Conservation (phyloP, 2,329 filamentous ascomycete genomes). For the Nemania bipapillata region DNA sequence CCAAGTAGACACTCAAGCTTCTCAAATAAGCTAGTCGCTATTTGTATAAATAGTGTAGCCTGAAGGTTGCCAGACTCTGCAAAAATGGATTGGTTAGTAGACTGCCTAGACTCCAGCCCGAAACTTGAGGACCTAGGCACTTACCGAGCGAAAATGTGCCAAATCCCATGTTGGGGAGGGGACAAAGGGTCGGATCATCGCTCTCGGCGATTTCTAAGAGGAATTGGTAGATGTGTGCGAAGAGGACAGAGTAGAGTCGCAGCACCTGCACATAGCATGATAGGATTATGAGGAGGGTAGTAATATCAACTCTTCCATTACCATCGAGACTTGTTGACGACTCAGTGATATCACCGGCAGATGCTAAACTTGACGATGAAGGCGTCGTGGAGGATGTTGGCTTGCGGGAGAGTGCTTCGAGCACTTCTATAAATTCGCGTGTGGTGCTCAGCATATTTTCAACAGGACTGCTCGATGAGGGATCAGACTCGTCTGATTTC, state of each 20-base stretch:
- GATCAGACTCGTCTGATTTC: not conserved
- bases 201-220: conserved; percentile 4
- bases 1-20: conserved; percentile 9
- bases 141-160: not conserved
- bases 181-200: conserved; percentile 2
- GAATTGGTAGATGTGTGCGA: conserved; percentile 4
- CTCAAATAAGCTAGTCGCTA: conserved; percentile 6
- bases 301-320: not conserved
- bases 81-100: not conserved
- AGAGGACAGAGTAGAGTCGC: conserved; percentile 2
- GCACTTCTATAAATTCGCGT: not conserved
- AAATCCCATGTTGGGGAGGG: not conserved
- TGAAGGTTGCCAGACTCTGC: conserved; percentile 16
- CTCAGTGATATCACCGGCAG: not conserved
- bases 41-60: conserved; percentile 2
- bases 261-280: not conserved
- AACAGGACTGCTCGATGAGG: not conserved
- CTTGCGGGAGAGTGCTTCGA: not conserved
- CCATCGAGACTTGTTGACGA: not conserved
- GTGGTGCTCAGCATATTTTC: not conserved
- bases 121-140: not conserved
- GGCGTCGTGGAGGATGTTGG: not conserved
- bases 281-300: not conserved
- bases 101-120: not conserved
- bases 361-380: not conserved